phyloP scores from a whole-genome alignment of 116 monocot species.

The Iris pallida region DNA sequence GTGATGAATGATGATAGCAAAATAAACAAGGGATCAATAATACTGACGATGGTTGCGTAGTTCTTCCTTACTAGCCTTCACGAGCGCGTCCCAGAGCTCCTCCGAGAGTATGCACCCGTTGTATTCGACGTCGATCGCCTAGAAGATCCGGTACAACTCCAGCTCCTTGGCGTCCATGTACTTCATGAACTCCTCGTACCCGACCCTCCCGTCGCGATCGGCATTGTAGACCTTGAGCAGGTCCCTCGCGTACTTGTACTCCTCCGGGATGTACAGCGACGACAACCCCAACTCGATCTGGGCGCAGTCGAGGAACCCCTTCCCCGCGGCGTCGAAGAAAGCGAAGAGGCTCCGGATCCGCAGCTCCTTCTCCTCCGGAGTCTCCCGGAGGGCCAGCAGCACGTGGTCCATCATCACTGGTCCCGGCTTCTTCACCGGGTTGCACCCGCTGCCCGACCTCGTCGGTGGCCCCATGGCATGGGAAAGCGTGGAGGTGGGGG shows the following conservation, averaged over 20 bases:
- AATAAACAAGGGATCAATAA: too few relatives aligned
- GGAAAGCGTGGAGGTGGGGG: neutral
- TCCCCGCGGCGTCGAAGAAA: slow-evolving; percentile 25
- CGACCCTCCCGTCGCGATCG: slow-evolving; percentile 34
- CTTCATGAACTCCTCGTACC: slow-evolving; percentile 27
- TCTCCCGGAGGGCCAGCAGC: slow-evolving; percentile 41
- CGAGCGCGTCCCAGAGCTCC: slow-evolving; percentile 49
- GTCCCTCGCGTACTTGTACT: slow-evolving; percentile 41
- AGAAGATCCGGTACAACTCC: slow-evolving; percentile 42
- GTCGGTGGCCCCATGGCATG: slow-evolving; percentile 16
- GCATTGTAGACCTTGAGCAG: slow-evolving; percentile 32
- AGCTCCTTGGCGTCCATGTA: slow-evolving; percentile 49
- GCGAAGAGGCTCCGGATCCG: slow-evolving; percentile 36
- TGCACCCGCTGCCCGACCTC: slow-evolving; percentile 29
- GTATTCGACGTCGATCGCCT: slow-evolving; percentile 46
- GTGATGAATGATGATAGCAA: too few relatives aligned
- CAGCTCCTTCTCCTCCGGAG: slow-evolving; percentile 34
- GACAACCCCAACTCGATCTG: slow-evolving; percentile 35
- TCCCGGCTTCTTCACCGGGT: slow-evolving; percentile 31
- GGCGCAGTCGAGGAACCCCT: slow-evolving; percentile 30
- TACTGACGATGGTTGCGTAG: too few relatives aligned
- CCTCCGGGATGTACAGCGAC: slow-evolving; percentile 22
- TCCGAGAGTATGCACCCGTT: slow-evolving; percentile 44
- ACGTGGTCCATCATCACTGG: slow-evolving; percentile 39
- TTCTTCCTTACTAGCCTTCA: slow-evolving; percentile 24